Evolutionary conservation across 2,329 filamentous ascomycete genomes (phyloP), one percentile per base, ranked within the genome.

Genomic region (Simplicillium aogashimaense): DNA sequence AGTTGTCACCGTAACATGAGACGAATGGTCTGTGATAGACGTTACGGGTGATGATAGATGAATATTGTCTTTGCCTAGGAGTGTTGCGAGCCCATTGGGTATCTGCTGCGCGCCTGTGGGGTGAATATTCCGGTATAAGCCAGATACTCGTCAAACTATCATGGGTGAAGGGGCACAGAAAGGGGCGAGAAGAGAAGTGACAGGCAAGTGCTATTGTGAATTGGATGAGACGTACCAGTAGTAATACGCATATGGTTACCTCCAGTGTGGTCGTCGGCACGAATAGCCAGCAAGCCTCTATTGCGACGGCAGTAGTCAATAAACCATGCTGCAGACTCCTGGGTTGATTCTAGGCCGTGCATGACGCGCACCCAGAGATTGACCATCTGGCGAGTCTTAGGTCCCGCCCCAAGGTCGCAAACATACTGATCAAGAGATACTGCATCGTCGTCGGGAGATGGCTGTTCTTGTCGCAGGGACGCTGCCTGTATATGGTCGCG

Each of bases 221-320:
- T 25, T 25, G 20, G 9, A 9, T 25, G 20, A 25, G 20, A 25
- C 20, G 9, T 25, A 25, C 20, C 20, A 25, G 20, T 25, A 25
- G 20, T 25, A 25, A 25, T 5, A 9, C 20, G 20, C 20, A 25
- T 25, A 25, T 25, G 20, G 9, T 25, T 25, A 25, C 59, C 60
- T 0, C 61, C 60, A 1, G 53, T 55, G 1, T 50, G 46, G 18
- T 62, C 54, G 18, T 64, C 61, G 0, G 59, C 57, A 0, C 59
- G 56, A 10, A 61, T 55, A 1, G 57, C 49, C 4, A 63, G 41
- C 4, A 63, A 51, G 0, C 60, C 59, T 2, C 47, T 43, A 38
- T 61, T 60, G 0, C 52, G 48, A 8, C 59, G 57, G 36, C 60
- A 64, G 44, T 63, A 62, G 38, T 62, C 59, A 16, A 63, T 58